phyloP scores from a whole-genome alignment of 2,329 filamentous ascomycete species.

The Aaosphaeria pasadenensis region DNA sequence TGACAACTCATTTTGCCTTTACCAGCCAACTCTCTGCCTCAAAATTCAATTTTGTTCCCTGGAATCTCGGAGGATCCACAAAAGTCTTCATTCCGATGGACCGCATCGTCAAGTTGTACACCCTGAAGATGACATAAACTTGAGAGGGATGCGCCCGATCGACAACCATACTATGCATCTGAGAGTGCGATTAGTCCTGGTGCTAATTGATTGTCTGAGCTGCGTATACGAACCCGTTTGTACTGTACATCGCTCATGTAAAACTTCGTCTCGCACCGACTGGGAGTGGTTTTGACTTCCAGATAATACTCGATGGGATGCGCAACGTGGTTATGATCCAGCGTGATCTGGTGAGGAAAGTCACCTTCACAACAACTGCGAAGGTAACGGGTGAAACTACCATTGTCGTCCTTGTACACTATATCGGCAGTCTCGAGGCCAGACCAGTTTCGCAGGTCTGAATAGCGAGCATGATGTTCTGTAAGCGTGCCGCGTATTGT shows the following conservation, averaged over 20 bases:
- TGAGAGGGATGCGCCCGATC: background rate
- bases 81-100: constrained; percentile 36
- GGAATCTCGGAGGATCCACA: constrained; percentile 26
- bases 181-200: background rate
- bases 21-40: background rate
- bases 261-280: constrained; percentile 39
- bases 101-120: constrained; percentile 35
- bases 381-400: constrained; percentile 34
- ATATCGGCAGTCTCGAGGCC: constrained; percentile 49
- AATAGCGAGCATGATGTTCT: constrained; percentile 39
- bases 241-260: constrained; percentile 50
- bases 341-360: constrained; percentile 29
- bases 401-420: constrained; percentile 41
- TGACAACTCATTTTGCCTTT: too few species aligned
- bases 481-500: constrained; percentile 44
- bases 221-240: constrained; percentile 16
- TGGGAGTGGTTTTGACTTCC: constrained; percentile 52
- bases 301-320: constrained; percentile 42
- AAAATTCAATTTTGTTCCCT: background rate
- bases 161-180: constrained; percentile 6
- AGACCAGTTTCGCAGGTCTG: constrained; percentile 39
- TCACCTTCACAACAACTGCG: constrained; percentile 7
- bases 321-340: constrained; percentile 19
- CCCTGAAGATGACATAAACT: constrained; percentile 44
- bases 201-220: background rate